Conservation (phyloP, 345 rosid species). For the Arabidopsis arenosa region DNA sequence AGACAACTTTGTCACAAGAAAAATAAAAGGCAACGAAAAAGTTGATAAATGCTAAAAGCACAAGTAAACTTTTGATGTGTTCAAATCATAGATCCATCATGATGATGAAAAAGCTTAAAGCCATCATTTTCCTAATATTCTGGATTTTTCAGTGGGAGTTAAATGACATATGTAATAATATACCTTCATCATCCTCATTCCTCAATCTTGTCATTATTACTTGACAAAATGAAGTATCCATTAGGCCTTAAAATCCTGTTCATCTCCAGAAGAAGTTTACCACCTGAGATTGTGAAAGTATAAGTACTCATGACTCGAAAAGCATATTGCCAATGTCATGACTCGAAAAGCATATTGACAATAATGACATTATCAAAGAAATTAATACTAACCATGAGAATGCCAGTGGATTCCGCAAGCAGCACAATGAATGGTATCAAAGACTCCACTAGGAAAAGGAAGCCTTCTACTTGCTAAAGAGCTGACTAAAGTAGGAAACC, state of each 20-base stretch:
- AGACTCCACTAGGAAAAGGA: conserved; percentile 90
- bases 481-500: conserved; percentile 79
- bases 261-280: conserved; percentile 89
- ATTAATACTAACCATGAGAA: conserved; percentile 59
- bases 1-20: conserved; percentile 1
- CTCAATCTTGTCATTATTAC: conserved; percentile 70
- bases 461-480: conserved; percentile 78
- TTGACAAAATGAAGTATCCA: conserved; percentile 92
- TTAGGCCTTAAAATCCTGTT: conserved; percentile 86
- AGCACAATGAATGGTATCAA: conserved; percentile 90
- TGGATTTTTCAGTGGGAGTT: neutral
- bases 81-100: conserved; percentile 1
- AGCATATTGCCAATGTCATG: neutral
- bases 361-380: conserved; percentile 1
- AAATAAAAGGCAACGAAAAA: no score
- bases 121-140: neutral
- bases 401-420: conserved; percentile 85
- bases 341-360: neutral
- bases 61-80: neutral
- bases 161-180: neutral
- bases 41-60: neutral
- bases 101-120: neutral
- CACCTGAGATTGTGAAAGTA: conserved; percentile 55
- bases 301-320: conserved; percentile 16
- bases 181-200: conserved; percentile 86